A percentile compares a stretch with the other conserved stretches of the same genome.
phyloP scores from a whole-genome alignment of 441 rosid genomes.

The Erodium texanum region DNA sequence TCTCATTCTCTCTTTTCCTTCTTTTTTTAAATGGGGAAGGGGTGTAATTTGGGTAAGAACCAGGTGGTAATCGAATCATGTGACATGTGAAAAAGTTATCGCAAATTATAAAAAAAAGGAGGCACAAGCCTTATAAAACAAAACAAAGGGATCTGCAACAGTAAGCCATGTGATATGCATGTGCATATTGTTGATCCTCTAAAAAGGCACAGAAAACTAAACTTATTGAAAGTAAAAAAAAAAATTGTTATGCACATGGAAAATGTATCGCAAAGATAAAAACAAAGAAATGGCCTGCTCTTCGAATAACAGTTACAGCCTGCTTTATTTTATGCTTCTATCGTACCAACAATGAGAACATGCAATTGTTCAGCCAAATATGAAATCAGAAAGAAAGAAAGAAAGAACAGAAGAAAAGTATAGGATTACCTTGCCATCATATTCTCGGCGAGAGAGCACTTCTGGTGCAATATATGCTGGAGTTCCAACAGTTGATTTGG shows the following conservation, averaged over 20 bases:
- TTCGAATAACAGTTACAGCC: constrained; percentile 1
- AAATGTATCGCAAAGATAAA: constrained; percentile 3
- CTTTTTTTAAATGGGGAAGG: too few relatives aligned
- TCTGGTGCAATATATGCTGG: constrained; percentile 92
- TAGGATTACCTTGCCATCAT: constrained; percentile 69
- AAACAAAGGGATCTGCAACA: neutral
- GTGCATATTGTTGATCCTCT: constrained; percentile 7
- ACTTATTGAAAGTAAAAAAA: neutral
- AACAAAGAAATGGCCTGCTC: neutral
- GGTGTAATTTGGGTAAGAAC: neutral
- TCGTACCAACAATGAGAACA: neutral
- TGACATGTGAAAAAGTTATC: constrained; percentile 3
- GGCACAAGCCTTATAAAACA: constrained; percentile 5
- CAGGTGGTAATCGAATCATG: neutral
- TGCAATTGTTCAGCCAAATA: neutral
- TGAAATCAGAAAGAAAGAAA: neutral
- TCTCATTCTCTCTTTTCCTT: too few relatives aligned
- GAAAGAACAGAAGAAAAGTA: neutral
- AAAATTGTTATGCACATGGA: constrained; percentile 9
- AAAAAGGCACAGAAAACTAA: neutral
- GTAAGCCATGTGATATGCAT: constrained; percentile 5
- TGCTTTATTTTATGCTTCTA: constrained; percentile 3
- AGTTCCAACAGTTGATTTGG: constrained; percentile 92
- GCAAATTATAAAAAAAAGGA: constrained; percentile 1
- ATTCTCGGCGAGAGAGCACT: constrained; percentile 73